Evolutionary conservation across 2,329 filamentous ascomycete genomes (phyloP).

Genomic region (Xylariaceae sp.): DNA sequence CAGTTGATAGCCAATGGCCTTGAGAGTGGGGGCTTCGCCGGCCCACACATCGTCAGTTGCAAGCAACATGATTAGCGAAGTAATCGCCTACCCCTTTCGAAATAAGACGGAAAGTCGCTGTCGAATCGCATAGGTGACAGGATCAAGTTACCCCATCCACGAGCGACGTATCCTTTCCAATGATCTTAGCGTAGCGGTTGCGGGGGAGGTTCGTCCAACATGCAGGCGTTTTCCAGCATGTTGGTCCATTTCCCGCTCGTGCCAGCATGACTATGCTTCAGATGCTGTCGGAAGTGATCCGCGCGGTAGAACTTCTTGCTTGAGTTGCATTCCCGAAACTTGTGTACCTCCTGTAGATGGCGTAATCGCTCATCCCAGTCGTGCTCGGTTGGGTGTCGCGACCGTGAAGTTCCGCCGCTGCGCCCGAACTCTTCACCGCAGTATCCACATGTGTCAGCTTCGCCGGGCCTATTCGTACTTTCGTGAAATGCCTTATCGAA

Average conservation of each 20-base stretch:
- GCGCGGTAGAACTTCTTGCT: constrained; percentile 97
- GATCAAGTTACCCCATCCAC: background rate
- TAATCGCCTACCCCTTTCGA: background rate
- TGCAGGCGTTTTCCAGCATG: constrained; percentile 93
- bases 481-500: constrained; percentile 84
- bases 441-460: constrained; percentile 83
- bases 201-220: constrained; percentile 78
- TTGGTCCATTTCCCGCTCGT: constrained; percentile 99
- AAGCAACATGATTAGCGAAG: background rate
- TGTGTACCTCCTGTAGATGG: constrained; percentile 87
- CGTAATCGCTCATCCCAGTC: constrained; percentile 85
- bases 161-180: background rate
- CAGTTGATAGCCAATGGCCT: constrained; percentile 19
- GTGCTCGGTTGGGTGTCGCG: constrained; percentile 61
- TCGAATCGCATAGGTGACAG: background rate
- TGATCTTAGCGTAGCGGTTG: constrained; percentile 37
- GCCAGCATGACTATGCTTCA: constrained; percentile 95
- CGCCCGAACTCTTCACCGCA: constrained; percentile 84
- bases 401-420: constrained; percentile 41
- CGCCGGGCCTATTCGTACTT: constrained; percentile 62
- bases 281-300: constrained; percentile 95
- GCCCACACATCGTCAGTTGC: background rate
- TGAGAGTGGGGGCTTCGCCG: constrained; percentile 9
- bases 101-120: constrained; percentile 5
- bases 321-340: constrained; percentile 97